These are phyloP conservation scores for Papiliotrema terrestris DNA, from an alignment of 1,284 basidiomycete species.

Conservation along the genomic window DNA sequence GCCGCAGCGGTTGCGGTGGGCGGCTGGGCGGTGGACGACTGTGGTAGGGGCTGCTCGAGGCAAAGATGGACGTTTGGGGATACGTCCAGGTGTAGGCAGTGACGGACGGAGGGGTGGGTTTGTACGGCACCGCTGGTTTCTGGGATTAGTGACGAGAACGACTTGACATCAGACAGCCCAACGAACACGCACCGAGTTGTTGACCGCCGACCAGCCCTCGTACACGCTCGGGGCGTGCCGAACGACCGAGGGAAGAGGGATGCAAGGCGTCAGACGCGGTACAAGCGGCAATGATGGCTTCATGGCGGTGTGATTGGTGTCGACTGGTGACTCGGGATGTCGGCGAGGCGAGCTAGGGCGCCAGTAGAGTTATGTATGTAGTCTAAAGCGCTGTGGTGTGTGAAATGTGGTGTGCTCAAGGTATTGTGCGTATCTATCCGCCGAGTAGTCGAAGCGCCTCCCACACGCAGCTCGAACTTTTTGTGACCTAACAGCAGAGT, in stretches of 20 bases:
- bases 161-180: too few species aligned
- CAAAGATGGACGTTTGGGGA: not conserved
- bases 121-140: too few species aligned
- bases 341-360: not conserved
- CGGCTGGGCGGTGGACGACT: not conserved
- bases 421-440: too few species aligned
- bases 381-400: too few species aligned
- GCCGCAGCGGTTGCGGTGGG: not conserved
- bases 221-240: not conserved
- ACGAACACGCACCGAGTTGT: not conserved
- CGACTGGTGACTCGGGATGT: not conserved
- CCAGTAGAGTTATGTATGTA: too few species aligned
- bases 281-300: constrained; percentile 15
- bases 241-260: not conserved
- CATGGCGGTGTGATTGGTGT: constrained; percentile 6
- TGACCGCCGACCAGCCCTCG: not conserved
- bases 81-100: not conserved
- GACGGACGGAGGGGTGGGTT: not conserved
- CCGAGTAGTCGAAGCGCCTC: too few species aligned
- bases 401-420: too few species aligned
- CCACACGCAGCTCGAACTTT: too few species aligned
- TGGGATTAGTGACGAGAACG: too few species aligned
- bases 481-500: too few species aligned
- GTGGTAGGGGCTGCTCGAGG: not conserved
- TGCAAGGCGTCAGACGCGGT: constrained; percentile 7